Base-by-base conservation (phyloP, 2,329 filamentous ascomycete species). In the Fusarium piperis region DNA sequence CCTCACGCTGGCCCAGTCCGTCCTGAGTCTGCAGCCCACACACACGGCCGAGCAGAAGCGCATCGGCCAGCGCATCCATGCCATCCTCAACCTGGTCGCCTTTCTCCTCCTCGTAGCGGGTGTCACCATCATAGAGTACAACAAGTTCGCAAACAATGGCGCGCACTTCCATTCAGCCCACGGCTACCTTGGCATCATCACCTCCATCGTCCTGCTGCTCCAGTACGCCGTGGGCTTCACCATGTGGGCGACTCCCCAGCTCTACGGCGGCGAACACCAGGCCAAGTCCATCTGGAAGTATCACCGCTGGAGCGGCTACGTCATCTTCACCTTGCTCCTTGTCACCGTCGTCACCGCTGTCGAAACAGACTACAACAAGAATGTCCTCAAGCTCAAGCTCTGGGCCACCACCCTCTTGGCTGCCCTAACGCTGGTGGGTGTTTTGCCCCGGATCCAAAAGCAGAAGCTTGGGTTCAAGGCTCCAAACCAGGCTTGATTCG, bases 201-300 rank as follows among this genome's bases (percentile, higher is more conserved):
- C 93, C 4, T 92, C 93, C 73, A 86, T 92, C 61, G 72, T 93
- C 61, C 85, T 97, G 8, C 79, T 91, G 12, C 74, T 92, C 2
- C 96, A 98, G 83, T 91, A 93, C 48, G 56, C 92, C 1, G 88
- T 97, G 32, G 95, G 96, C 16, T 89, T 97, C 70, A 92, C 93
- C 33, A 93, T 96, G 83, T 98, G 92, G 85, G 94, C 90, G 65
- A 84, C 89, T 3, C 95, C 95, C 0, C 78, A 79, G 1, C 76
- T 97, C 1, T 97, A 95, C 76, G 95, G 95, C 6, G 90, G 93
- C 62, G 90, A 92, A 70, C 91, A 93, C 28, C 90, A 90, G 4
- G 95, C 94, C 20, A 97, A 95, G 86, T 86, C 86, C 26, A 80
- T 97, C 44, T 98, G 95, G 87, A 98, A 97, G 82, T 97, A 95